Base-by-base conservation (phyloP, 2,329 filamentous ascomycete species). In the Diaporthe capsici region DNA sequence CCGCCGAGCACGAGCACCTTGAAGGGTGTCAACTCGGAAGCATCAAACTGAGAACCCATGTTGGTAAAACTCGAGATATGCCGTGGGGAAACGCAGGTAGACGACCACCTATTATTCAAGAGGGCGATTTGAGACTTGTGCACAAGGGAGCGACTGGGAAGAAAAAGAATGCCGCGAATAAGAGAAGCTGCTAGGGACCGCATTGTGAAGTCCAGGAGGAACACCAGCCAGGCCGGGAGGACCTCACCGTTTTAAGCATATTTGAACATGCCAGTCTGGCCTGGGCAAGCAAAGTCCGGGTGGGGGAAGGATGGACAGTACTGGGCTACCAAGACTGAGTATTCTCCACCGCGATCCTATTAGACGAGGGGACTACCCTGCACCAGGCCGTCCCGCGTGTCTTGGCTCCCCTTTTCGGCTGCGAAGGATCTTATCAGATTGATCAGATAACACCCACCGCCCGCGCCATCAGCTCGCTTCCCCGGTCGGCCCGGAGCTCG, bases 1-100 rank as follows among this genome's bases (percentile, higher is more conserved):
- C 92, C 93, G 51, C 94, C 94, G 44, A 93, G 88, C 73, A 95
- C 86, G 51, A 95, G 87, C 15, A 95, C 87, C 78, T 86, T 89
- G 82, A 89, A 86, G 51, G 86, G 86, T 71, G 44, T 44, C 10
- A 31, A 22, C 28, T 60, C 31, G 34, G 61, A n/a, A 7, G 22
- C 39, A n/a, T 76, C 72, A 20, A 72, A 61, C 9, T 72, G 75
- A 44, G 72, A 72, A 37, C 75, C 75, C 75, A 76, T 76, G 25
- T n/a, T 74, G 31, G 15, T 65, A 25, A 28, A 17, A 42, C 2
- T 22, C 7, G 44, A 55, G 25, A 8, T 31, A 2, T 51, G 25
- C 42, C 47, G 13, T 34, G 39, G 8, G 20, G 61, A 60, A 13
- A 15, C 20, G 34, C 15, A 51, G 42, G 31, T 39, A 53, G 22